phyloP scores from a whole-genome alignment of 441 rosid species.

The Croton laevigatus region DNA sequence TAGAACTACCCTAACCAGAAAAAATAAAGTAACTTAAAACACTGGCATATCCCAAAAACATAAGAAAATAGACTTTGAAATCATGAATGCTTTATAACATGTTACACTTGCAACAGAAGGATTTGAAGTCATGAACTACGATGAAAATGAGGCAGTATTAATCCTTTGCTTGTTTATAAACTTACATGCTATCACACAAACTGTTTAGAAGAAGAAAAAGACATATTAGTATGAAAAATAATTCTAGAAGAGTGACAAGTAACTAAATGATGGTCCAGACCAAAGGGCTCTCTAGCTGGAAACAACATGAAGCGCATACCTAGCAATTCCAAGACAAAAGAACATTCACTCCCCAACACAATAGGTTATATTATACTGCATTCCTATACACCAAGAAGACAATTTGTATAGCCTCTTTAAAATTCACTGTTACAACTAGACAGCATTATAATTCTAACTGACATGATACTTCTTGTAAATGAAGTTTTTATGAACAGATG shows the following conservation, averaged over 20 bases:
- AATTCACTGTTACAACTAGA: neutral
- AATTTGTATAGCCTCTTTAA: conserved; percentile 3
- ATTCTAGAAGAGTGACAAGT: neutral
- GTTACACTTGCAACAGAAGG: neutral
- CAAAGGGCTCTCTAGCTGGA: neutral
- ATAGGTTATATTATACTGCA: neutral
- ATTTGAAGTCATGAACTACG: neutral
- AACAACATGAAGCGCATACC: conserved; percentile 3
- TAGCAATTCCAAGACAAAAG: neutral
- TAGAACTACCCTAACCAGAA: neutral
- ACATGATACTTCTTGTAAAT: conserved; percentile 3
- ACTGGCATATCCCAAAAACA: neutral
- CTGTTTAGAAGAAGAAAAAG: neutral
- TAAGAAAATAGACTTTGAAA: neutral
- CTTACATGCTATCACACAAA: conserved; percentile 3
- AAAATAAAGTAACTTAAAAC: neutral
- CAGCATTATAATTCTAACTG: neutral
- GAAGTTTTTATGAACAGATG: neutral
- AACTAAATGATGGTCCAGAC: neutral
- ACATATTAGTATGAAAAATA: neutral
- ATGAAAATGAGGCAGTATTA: neutral
- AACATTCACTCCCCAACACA: neutral
- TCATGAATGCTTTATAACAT: neutral
- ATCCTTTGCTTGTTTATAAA: neutral
- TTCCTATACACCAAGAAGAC: neutral